Evolutionary conservation across 2,329 filamentous ascomycete genomes (phyloP).

Genomic region (Macroventuria anomochaeta): DNA sequence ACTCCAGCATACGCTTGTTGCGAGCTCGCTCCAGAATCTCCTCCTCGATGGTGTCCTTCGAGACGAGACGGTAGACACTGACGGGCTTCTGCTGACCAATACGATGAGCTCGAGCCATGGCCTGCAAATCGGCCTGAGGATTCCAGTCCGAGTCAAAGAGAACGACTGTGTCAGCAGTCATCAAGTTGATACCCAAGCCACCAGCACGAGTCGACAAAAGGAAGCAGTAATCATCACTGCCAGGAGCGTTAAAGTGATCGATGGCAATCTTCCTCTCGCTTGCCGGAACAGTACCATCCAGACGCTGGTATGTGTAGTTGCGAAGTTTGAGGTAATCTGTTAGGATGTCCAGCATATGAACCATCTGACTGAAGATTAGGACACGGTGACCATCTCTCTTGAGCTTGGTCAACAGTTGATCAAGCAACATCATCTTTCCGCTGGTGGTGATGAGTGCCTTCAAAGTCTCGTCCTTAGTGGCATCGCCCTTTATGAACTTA

Average conservation of each 20-base stretch:
- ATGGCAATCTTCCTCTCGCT: conserved; percentile 90
- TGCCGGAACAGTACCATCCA: conserved; percentile 93
- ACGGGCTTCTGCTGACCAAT: conserved; percentile 97
- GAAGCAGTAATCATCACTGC: conserved; percentile 95
- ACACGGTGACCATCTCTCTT: conserved; percentile 94
- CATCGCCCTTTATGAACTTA: conserved; percentile 79
- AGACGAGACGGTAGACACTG: conserved; percentile 94
- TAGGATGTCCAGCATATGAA: conserved; percentile 96
- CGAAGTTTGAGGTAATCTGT: conserved; percentile 91
- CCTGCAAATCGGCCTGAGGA: conserved; percentile 95
- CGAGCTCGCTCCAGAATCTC: conserved; percentile 94
- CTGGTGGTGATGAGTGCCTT: conserved; percentile 95
- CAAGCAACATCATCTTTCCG: conserved; percentile 99
- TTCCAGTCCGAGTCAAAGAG: conserved; percentile 99
- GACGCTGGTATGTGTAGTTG: conserved; percentile 92
- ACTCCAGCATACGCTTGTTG: conserved; percentile 97
- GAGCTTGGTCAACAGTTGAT: conserved; percentile 91
- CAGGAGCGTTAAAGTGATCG: conserved; percentile 97
- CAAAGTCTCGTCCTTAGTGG: conserved; percentile 85
- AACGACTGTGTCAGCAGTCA: conserved; percentile 97
- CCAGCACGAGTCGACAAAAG: conserved; percentile 92
- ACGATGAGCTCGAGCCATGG: conserved; percentile 97
- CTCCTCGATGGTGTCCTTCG: conserved; percentile 97
- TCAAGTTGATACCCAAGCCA: conserved; percentile 97
- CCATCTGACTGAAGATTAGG: conserved; percentile 99